These are phyloP conservation scores for Pulveroboletus sp. DNA, from an alignment of 768 basidiomycete species.

Conservation along the genomic window DNA sequence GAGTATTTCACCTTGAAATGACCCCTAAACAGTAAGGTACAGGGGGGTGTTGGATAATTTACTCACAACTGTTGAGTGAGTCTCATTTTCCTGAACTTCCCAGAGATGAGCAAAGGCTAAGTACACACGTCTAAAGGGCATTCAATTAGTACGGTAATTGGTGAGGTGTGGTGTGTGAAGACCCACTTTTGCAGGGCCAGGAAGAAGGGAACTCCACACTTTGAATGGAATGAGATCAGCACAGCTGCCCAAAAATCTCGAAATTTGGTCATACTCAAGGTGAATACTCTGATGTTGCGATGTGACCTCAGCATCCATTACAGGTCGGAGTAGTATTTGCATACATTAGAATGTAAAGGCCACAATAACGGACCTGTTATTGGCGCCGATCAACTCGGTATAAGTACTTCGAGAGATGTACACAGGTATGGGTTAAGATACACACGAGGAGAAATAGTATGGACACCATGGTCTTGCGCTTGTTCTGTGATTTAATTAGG, in stretches of 20 bases:
- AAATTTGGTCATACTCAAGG: neutral
- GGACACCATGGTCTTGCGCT: neutral
- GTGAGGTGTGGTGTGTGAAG: neutral
- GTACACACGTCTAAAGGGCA: conserved; percentile 4
- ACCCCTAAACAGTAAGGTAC: neutral
- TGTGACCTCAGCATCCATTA: neutral
- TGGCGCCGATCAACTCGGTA: neutral
- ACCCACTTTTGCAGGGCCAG: conserved; percentile 6
- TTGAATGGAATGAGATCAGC: neutral
- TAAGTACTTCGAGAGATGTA: too few species aligned
- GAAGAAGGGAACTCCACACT: conserved; percentile 11
- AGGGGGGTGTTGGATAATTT: neutral
- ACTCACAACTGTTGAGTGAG: conserved; percentile 8
- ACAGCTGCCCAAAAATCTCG: too few species aligned
- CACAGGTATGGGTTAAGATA: too few species aligned
- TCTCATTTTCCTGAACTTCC: neutral
- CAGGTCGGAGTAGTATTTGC: neutral
- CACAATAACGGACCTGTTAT: conserved; percentile 10
- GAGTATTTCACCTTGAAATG: conserved; percentile 3
- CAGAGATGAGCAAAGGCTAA: neutral
- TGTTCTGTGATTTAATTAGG: neutral
- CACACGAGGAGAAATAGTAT: neutral
- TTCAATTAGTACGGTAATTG: neutral
- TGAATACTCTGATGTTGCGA: neutral
- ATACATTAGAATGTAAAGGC: conserved; percentile 6